A percentile compares a stretch with the other conserved stretches of the same genome.
These are phyloP conservation scores for Westerdykella aurantiaca DNA, from an alignment of 2,329 filamentous ascomycete species.

Conservation along the genomic window DNA sequence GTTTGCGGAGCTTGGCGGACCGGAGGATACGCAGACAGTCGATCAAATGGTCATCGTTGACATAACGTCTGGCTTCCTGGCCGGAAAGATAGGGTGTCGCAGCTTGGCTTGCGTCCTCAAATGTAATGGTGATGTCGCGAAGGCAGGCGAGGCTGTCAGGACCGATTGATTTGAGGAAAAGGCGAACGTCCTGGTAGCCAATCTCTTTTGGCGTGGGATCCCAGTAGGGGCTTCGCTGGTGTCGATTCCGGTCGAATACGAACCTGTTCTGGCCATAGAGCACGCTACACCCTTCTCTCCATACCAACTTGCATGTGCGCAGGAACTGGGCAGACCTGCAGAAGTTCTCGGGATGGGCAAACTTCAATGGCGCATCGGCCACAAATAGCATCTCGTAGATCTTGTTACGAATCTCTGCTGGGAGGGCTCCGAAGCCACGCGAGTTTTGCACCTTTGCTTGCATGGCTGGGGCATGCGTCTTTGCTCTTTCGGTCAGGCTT, in stretches of 20 bases:
- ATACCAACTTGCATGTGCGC: conserved; percentile 42
- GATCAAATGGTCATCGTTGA: conserved; percentile 44
- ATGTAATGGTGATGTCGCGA: conserved; percentile 41
- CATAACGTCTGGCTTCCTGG: conserved; percentile 44
- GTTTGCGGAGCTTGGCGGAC: conserved; percentile 38
- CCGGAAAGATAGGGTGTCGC: conserved; percentile 35
- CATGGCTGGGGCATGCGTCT: not conserved
- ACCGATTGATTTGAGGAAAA: conserved; percentile 45
- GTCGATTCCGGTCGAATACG: conserved; percentile 37
- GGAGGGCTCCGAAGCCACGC: conserved; percentile 25
- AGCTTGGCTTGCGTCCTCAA: conserved; percentile 43
- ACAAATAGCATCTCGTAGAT: conserved; percentile 44
- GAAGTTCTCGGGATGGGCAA: conserved; percentile 35
- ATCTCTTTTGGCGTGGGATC: conserved; percentile 41
- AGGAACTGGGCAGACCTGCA: conserved; percentile 42
- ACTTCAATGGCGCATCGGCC: conserved; percentile 28
- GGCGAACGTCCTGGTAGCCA: conserved; percentile 43
- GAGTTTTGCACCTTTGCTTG: not conserved
- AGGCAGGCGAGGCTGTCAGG: conserved; percentile 43
- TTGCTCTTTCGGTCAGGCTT: not conserved
- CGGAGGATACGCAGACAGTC: conserved; percentile 42
- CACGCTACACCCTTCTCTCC: conserved; percentile 43
- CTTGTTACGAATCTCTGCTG: conserved; percentile 43
- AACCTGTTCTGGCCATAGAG: conserved; percentile 49
- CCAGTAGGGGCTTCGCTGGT: conserved; percentile 39